Evolutionary conservation across 495 filamentous ascomycete species (phyloP).

Genomic region (Aspergillus campestris): DNA sequence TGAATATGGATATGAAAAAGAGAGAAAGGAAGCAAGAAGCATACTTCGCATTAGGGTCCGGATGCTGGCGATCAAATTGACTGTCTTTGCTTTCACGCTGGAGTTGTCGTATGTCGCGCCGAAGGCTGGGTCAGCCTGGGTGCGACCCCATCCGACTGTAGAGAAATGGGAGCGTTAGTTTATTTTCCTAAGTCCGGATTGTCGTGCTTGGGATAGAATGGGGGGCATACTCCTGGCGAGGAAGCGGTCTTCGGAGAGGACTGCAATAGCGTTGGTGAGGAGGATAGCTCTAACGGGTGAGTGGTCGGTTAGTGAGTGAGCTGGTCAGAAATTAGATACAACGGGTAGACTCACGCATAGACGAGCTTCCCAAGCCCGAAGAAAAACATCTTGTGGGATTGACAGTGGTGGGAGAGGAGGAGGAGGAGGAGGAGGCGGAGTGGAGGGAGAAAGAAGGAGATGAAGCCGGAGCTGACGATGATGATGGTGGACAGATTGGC

Average conservation of each 20-base stretch:
- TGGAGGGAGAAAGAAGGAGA: slow-evolving; percentile 1
- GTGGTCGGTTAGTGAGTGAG: slow-evolving; percentile 5
- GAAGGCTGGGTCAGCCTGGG: slow-evolving; percentile 60
- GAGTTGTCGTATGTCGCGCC: slow-evolving; percentile 59
- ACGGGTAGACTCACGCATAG: slow-evolving; percentile 32
- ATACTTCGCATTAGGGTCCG: slow-evolving; percentile 90
- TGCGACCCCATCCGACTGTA: slow-evolving; percentile 72
- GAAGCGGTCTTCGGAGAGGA: slow-evolving; percentile 96
- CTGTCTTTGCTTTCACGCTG: slow-evolving; percentile 77
- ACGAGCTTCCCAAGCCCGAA: slow-evolving; percentile 65
- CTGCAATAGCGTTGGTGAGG: slow-evolving; percentile 86
- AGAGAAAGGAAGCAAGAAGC: slow-evolving; percentile 24
- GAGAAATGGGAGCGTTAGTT: slow-evolving; percentile 2
- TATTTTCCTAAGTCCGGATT: neutral
- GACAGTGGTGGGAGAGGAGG: slow-evolving; percentile 6
- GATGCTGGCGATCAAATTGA: slow-evolving; percentile 85
- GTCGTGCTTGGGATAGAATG: neutral
- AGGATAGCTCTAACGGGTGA: slow-evolving; percentile 59
- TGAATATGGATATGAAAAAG: neutral
- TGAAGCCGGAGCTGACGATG: no score
- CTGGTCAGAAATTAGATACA: neutral
- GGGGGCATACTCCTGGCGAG: slow-evolving; percentile 74
- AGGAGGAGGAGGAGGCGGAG: slow-evolving; percentile 12
- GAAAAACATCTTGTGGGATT: slow-evolving; percentile 48
- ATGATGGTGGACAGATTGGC: neutral